Conservation (phyloP, 306 rosid genomes). For the Lagenaria siceraria region DNA sequence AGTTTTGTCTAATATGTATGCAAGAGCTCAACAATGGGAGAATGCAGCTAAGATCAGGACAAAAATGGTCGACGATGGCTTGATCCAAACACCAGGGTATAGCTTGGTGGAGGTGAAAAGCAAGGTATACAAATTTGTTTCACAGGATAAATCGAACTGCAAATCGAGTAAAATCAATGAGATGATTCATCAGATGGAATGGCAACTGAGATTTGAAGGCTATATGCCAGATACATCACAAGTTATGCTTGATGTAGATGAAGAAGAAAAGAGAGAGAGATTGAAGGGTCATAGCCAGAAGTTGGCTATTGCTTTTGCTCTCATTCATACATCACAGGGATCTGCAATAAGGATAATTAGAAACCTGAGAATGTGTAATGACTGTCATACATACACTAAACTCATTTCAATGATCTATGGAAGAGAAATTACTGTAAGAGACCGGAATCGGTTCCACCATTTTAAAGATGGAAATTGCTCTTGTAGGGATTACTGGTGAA, state of each 20-base stretch:
- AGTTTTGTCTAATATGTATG: conserved; percentile 61
- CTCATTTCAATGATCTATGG: conserved; percentile 47
- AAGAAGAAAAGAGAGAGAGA: conserved; percentile 73
- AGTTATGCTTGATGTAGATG: conserved; percentile 56
- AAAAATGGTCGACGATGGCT: conserved; percentile 32
- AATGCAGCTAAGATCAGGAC: conserved; percentile 50
- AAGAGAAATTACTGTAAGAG: conserved; percentile 58
- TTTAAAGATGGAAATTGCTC: conserved; percentile 80
- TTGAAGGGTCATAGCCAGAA: conserved; percentile 72
- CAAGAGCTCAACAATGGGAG: conserved; percentile 49
- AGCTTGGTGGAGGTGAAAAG: conserved; percentile 68
- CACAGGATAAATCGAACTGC: conserved; percentile 56
- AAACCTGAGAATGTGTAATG: conserved; percentile 77
- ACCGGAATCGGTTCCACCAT: conserved; percentile 63
- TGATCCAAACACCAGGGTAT: conserved; percentile 52
- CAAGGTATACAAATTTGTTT: conserved; percentile 52
- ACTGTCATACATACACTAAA: conserved; percentile 71
- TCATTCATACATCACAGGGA: conserved; percentile 50
- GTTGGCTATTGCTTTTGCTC: conserved; percentile 71
- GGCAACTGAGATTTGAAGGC: conserved; percentile 89
- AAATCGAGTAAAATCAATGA: conserved; percentile 25
- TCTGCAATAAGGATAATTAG: conserved; percentile 56
- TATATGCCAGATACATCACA: conserved; percentile 61
- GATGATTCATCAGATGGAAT: conserved; percentile 94
- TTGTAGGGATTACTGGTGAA: conserved; percentile 71